These are phyloP conservation scores for Trichosporon coremiiforme DNA, from an alignment of 1,284 basidiomycete species.

Conservation along the genomic window DNA sequence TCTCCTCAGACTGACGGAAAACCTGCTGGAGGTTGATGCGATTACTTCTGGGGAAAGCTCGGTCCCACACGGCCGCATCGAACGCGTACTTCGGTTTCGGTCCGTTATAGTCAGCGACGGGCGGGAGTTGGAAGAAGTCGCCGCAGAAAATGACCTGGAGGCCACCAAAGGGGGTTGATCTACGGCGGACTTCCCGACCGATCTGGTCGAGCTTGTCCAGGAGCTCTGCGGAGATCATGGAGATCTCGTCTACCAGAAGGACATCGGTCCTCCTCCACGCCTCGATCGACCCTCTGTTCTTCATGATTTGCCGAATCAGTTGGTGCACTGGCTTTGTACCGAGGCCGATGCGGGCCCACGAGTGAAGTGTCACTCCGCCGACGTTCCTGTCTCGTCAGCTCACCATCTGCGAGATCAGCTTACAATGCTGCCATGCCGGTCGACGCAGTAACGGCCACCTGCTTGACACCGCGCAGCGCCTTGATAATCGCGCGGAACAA, in stretches of 20 bases:
- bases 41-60: constrained; percentile 32
- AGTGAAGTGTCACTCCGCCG: constrained; percentile 64
- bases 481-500: constrained; percentile 79
- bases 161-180: constrained; percentile 75
- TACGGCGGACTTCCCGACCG: constrained; percentile 66
- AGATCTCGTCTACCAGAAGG: constrained; percentile 72
- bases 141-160: constrained; percentile 73
- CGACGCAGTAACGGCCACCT: constrained; percentile 77
- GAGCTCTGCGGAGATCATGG: constrained; percentile 64
- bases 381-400: constrained; percentile 59
- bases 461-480: constrained; percentile 54
- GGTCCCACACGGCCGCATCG: constrained; percentile 41
- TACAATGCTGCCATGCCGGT: constrained; percentile 58
- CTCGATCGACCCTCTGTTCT: constrained; percentile 51
- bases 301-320: constrained; percentile 57
- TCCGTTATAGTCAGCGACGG: constrained; percentile 60
- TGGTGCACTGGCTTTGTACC: constrained; percentile 54
- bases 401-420: constrained; percentile 16
- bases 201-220: constrained; percentile 84
- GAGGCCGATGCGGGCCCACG: constrained; percentile 62
- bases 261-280: constrained; percentile 63
- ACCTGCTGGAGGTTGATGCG: constrained; percentile 68
- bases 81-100: constrained; percentile 37
- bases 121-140: constrained; percentile 67
- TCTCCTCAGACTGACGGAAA: constrained; percentile 64